Percentiles rank a stretch among this genome's conserved stretches.
Conservation (phyloP, 2,329 filamentous ascomycete genomes). For the Arthrinium puccinioides region DNA sequence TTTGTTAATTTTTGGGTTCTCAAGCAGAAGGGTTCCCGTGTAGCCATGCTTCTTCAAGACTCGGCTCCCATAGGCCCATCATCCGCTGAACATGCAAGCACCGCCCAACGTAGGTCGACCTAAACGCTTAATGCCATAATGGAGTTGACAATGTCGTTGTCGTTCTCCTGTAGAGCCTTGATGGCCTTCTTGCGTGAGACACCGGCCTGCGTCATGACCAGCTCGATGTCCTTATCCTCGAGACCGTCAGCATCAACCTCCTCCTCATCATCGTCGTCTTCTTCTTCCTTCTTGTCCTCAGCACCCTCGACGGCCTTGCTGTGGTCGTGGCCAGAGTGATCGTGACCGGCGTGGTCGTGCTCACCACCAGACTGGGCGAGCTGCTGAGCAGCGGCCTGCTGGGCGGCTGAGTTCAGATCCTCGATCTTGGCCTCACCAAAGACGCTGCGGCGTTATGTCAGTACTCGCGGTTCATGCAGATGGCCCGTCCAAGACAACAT, state of each 20-base stretch:
- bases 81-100: no score
- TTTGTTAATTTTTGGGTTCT: no score
- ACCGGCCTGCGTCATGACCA: conserved; percentile 96
- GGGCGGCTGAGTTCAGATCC: conserved; percentile 97
- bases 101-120: no score
- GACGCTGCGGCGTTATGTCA: conserved; percentile 70
- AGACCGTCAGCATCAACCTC: conserved; percentile 92
- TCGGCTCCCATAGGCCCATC: no score
- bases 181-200: conserved; percentile 98
- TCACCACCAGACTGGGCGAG: conserved; percentile 69
- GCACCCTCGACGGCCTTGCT: conserved; percentile 53
- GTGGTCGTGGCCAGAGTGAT: conserved; percentile 66
- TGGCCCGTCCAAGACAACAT: not conserved
- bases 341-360: conserved; percentile 50
- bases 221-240: conserved; percentile 98
- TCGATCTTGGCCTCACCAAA: conserved; percentile 99
- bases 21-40: no score
- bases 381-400: conserved; percentile 92
- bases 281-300: conserved; percentile 69
- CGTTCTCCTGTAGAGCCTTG: conserved; percentile 98
- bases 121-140: conserved; percentile 97
- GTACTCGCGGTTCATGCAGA: not conserved
- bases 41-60: no score
- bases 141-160: conserved; percentile 99
- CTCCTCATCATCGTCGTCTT: conserved; percentile 87